Base-by-base conservation (phyloP, 208 protist species). In the Endotrypanum monterogeii region DNA sequence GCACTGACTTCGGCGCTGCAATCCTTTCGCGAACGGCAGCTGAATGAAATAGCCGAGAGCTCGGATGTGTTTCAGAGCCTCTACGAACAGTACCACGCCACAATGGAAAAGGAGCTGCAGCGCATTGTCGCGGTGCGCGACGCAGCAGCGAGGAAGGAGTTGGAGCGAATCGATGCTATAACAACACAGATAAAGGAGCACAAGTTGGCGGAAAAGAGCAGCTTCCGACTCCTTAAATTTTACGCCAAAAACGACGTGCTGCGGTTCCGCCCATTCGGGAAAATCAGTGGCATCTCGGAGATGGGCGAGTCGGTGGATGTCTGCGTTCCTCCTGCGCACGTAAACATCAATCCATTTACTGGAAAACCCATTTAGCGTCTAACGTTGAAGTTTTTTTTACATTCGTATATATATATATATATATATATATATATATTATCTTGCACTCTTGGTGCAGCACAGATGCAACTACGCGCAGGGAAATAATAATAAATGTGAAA, bases 231-330 rank as follows among this genome's bases (percentile, higher is more conserved):
- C 41, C 82, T 96, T 37, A 96, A 96, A 79, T 96, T 95, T 78
- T 96, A 96, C 73, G 78, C 92, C 41, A 90, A 88, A 62, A 96
- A 96, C 71, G 89, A 94, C 74, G 73, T 94, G 32, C 80, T 83
- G 67, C 70, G 73, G 30, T 96, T 96, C 66, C 85, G 92, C 7
- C 92, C 92, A 16, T 94, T 89, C 80, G 89, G 83, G 55, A 96
- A 96, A 79, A 86, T 96, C 35, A 95, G 92, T 63, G 92, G 92
- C 51, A 94, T 96, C 58, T 94, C 89, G 0, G 92, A 96, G 69
- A 92, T 87, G 83, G 89, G 90, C 14, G 92, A 96, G 73, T 71
- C 65, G 25, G 90, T 86, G 23, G 90, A 96, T 70, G 83, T 94
- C 28, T 96, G 91, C 63, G 83, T 89, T 23, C 91, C 91, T 25